Base-by-base conservation (phyloP, 169 alveolate genomes). In the Cryptosporidium felis region DNA sequence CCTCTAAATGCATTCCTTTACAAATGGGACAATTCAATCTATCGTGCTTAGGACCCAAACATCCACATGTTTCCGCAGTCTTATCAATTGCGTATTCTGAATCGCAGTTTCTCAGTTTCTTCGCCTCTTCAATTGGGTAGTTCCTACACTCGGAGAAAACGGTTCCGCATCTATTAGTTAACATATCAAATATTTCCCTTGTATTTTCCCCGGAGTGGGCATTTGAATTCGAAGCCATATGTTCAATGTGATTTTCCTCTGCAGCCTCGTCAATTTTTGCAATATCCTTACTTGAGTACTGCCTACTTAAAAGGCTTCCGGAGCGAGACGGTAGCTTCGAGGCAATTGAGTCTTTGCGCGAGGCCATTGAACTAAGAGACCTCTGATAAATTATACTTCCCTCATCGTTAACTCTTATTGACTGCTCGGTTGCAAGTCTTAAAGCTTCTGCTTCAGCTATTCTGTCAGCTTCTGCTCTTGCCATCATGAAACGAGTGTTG, bases 21-120 rank as follows among this genome's bases (percentile, higher is more conserved):
- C 85, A 74, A 28, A 74, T 56, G 32, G 65, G 65, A 53, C 85
- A 74, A 26, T 49, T 74, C 28, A 74, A 40, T 21, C 85, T 23
- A 58, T 74, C 85, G 40, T 74, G 85, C 23, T 58, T 74, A 38
- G 85, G 85, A 12, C 85, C 85, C 42, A 74, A 74, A 53, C 85
- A 74, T 18, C 85, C 85, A 30, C 85, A 74, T 6, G 66, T 51
- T 16, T 49, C 85, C 3, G 85, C 67, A 26, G 85, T 74, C 34
- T 53, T 74, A 41, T 74, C 58, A 36, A 49, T 53, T 38, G 58
- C 85, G n/a, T 38, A 51, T 74, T 74, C 85, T 5, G 85, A 36
- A 30, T 74, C 67, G 1, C 85, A 74, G 40, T 38, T 56, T 1
- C 42, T 53, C 14, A 56, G 32, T 56, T 56, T 56, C 28, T 28